A percentile compares a stretch with the other conserved stretches of the same genome.
phyloP scores from a whole-genome alignment of 306 rosid genomes.

The Quercus engelmannii region DNA sequence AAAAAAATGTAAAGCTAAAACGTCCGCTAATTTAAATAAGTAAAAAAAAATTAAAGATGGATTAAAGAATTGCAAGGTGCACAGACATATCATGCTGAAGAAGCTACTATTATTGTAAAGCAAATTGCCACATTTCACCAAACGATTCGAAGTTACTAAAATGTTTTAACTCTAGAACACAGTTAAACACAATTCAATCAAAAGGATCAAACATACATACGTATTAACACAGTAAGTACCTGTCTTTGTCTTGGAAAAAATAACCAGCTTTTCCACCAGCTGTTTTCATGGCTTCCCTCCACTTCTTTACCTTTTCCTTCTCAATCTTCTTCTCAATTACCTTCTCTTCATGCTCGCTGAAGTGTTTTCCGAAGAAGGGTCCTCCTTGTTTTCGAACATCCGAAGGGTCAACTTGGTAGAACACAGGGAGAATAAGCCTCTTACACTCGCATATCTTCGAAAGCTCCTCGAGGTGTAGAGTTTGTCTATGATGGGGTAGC shows the following conservation, averaged over 20 bases:
- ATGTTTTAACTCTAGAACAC: neutral
- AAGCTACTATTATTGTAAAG: neutral
- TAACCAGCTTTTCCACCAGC: slow-evolving; percentile 50
- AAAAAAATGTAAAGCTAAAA: no score
- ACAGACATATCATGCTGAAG: no score
- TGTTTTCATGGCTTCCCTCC: slow-evolving; percentile 56
- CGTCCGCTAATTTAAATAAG: no score
- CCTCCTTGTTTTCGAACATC: slow-evolving; percentile 45
- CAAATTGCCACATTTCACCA: neutral
- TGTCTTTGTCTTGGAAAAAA: slow-evolving; percentile 5
- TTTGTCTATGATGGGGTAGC: slow-evolving; percentile 15
- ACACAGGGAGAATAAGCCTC: slow-evolving; percentile 47
- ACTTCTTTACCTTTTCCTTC: neutral
- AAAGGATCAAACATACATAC: neutral
- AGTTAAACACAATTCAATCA: neutral
- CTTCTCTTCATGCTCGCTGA: slow-evolving; percentile 14
- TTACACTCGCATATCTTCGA: slow-evolving; percentile 41
- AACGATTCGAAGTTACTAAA: neutral
- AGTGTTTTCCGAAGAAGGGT: slow-evolving; percentile 34
- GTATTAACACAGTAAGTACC: neutral
- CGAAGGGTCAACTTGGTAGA: slow-evolving; percentile 43
- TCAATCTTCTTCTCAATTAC: neutral
- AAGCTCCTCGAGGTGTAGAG: slow-evolving; percentile 41
- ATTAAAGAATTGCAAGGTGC: no score
- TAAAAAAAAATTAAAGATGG: no score